These are phyloP conservation scores for Boletellus sp. DNA, from an alignment of 768 basidiomycete species.

Conservation along the genomic window DNA sequence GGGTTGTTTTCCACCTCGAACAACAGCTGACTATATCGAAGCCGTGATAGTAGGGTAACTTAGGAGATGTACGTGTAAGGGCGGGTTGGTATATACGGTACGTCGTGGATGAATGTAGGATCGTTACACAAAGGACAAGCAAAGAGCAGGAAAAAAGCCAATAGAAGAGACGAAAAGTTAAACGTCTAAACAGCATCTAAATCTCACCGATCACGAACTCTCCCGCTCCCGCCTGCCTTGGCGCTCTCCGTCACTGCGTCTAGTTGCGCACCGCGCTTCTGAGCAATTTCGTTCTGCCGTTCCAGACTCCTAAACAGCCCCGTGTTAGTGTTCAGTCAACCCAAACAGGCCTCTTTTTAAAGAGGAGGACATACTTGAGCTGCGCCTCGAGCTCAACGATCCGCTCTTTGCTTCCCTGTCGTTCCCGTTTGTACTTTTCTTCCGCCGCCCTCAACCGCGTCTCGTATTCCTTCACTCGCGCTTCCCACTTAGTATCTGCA, in stretches of 20 bases:
- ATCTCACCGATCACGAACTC: conserved; percentile 20
- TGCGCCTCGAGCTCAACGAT: conserved; percentile 66
- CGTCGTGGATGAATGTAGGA: conserved; percentile 4
- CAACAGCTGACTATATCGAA: neutral
- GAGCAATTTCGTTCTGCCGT: conserved; percentile 74
- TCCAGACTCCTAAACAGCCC: conserved; percentile 56
- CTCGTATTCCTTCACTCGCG: conserved; percentile 92
- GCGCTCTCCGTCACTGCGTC: conserved; percentile 31
- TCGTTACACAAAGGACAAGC: conserved; percentile 10
- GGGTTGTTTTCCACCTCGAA: no score
- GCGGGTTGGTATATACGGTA: conserved; percentile 12
- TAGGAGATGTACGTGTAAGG: conserved; percentile 4
- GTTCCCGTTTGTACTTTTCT: conserved; percentile 89
- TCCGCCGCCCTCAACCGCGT: conserved; percentile 73
- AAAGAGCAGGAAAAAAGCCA: neutral
- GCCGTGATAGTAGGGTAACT: neutral
- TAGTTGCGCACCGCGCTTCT: conserved; percentile 54
- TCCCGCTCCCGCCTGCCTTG: conserved; percentile 14
- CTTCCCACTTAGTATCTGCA: conserved; percentile 91
- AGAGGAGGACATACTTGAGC: conserved; percentile 61
- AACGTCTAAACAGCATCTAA: neutral
- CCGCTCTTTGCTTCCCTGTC: conserved; percentile 91
- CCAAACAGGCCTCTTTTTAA: neutral
- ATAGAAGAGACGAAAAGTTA: neutral
- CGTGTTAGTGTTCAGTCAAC: conserved; percentile 1